Percentiles rank a stretch among this genome's conserved stretches.
phyloP scores from a whole-genome alignment of 2,329 filamentous ascomycete species.

The Tricladium varicosporioides region DNA sequence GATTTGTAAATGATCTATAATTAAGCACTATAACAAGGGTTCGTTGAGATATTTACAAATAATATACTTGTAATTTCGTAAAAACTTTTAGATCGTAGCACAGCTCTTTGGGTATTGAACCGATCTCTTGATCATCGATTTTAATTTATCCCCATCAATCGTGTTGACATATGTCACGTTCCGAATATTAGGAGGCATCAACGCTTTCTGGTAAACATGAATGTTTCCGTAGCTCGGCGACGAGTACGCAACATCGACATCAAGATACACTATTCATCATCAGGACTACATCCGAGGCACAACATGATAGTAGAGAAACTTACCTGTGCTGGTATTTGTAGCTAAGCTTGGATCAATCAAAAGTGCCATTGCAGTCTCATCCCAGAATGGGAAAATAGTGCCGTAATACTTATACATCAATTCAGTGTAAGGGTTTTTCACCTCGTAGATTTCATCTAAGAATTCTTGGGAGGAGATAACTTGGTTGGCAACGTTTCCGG shows the following conservation, averaged over 20 bases:
- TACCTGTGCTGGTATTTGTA: constrained; percentile 37
- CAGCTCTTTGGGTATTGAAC: constrained; percentile 27
- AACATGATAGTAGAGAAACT: constrained; percentile 6
- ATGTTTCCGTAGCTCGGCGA: constrained; percentile 43
- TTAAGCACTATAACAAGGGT: too few species aligned
- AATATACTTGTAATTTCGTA: too few species aligned
- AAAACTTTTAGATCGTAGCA: too few species aligned
- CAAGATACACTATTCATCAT: constrained; percentile 36
- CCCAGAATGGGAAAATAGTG: constrained; percentile 43
- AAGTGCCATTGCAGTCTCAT: constrained; percentile 44
- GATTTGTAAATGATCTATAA: too few species aligned
- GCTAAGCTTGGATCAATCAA: constrained; percentile 39
- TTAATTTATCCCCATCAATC: constrained; percentile 37
- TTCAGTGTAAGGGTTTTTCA: constrained; percentile 39
- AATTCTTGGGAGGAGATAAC: constrained; percentile 41
- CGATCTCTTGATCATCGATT: constrained; percentile 37
- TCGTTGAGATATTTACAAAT: too few species aligned
- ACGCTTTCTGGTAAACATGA: constrained; percentile 41
- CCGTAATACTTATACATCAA: constrained; percentile 40
- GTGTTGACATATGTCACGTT: constrained; percentile 41
- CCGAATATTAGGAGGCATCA: constrained; percentile 37
- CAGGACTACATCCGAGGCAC: not conserved
- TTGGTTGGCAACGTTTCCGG: constrained; percentile 47
- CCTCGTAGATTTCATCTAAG: constrained; percentile 38
- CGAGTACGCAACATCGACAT: constrained; percentile 42